Conservation (phyloP, 768 basidiomycete species). For the Xerocomus brunneocitrinus region DNA sequence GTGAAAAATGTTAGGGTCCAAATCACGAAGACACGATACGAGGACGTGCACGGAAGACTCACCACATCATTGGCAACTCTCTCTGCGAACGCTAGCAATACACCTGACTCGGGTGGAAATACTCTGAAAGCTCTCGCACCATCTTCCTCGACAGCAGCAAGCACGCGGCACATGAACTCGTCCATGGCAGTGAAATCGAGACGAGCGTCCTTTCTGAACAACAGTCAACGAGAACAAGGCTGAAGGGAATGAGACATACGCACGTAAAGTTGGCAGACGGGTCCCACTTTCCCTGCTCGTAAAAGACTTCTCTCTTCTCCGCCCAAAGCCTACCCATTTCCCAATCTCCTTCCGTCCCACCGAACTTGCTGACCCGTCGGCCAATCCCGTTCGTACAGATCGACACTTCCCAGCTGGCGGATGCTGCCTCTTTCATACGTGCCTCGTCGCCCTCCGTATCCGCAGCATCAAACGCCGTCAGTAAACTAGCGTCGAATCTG, state of each 20-base stretch:
- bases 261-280: constrained; percentile 80
- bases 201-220: constrained; percentile 43
- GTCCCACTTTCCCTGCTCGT: constrained; percentile 76
- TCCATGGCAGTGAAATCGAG: constrained; percentile 95
- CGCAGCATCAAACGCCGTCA: constrained; percentile 87
- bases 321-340: constrained; percentile 95
- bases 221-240: background rate
- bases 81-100: constrained; percentile 79
- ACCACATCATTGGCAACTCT: constrained; percentile 83
- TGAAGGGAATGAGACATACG: constrained; percentile 20
- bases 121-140: constrained; percentile 79
- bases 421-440: constrained; percentile 77
- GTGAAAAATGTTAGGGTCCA: background rate
- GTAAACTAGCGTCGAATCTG: constrained; percentile 78
- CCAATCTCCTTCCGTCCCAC: constrained; percentile 49
- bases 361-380: constrained; percentile 1
- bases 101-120: constrained; percentile 77
- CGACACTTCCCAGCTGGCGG: constrained; percentile 84
- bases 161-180: constrained; percentile 69
- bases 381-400: constrained; percentile 36
- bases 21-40: background rate
- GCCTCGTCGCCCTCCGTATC: constrained; percentile 69
- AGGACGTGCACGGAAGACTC: constrained; percentile 20
- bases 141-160: constrained; percentile 64
- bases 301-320: constrained; percentile 93